Evolutionary conservation across 495 filamentous ascomycete genomes (phyloP).

Genomic region (Sabuloglossum arenarium): DNA sequence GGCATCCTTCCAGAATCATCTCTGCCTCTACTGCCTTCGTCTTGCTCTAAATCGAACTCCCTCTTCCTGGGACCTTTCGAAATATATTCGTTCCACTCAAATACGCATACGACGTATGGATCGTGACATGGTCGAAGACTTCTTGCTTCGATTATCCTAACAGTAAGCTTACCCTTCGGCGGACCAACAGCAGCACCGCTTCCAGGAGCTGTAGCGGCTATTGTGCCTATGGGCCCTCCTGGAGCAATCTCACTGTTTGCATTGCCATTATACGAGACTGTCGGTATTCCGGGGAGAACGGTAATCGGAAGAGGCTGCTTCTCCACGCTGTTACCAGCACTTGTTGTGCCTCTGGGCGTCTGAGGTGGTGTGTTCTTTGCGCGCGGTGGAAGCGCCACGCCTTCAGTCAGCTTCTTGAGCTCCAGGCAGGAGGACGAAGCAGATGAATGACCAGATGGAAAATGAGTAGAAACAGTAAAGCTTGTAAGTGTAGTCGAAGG

Average conservation of each 20-base stretch:
- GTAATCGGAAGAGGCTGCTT: constrained; percentile 19
- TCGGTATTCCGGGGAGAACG: not conserved
- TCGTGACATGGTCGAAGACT: constrained; percentile 62
- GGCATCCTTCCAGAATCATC: constrained; percentile 12
- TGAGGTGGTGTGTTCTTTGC: constrained; percentile 79
- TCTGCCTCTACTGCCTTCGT: not conserved
- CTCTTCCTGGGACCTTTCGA: constrained; percentile 50
- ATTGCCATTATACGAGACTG: not conserved
- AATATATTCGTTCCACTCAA: constrained; percentile 90
- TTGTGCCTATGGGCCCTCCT: not conserved
- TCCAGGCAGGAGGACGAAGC: constrained; percentile 39
- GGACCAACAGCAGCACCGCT: constrained; percentile 28
- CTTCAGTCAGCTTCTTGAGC: constrained; percentile 75
- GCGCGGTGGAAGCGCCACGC: constrained; percentile 33
- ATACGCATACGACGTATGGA: constrained; percentile 91
- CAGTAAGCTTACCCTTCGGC: constrained; percentile 71
- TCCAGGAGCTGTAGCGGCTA: constrained; percentile 9
- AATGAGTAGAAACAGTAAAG: constrained; percentile 25
- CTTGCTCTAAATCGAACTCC: constrained; percentile 14
- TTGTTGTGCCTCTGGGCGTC: constrained; percentile 68
- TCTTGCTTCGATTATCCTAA: constrained; percentile 68
- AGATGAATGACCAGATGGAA: constrained; percentile 14
- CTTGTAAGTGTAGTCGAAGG: constrained; percentile 34
- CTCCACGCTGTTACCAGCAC: constrained; percentile 26
- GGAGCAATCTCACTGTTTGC: not conserved